phyloP scores from a whole-genome alignment of 805 yeast species.

The Ogataea salicorniae region DNA sequence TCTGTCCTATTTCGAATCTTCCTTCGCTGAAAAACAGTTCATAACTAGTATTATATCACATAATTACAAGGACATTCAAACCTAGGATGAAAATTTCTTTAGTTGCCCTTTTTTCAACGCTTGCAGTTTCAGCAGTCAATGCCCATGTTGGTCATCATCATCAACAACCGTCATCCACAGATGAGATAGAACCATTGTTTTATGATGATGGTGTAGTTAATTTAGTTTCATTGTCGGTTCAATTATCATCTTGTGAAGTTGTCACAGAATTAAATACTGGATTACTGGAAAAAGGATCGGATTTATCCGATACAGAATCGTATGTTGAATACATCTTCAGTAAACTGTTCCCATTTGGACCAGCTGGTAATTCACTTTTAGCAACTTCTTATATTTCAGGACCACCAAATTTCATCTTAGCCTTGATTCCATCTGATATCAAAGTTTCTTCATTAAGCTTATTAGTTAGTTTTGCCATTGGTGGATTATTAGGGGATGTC shows the following conservation, averaged over 20 bases:
- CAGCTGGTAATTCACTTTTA: slow-evolving; percentile 56
- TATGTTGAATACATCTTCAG: slow-evolving; percentile 37
- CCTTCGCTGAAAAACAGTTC: too few relatives aligned
- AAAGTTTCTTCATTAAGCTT: slow-evolving; percentile 45
- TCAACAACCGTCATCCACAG: not conserved
- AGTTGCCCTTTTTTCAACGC: not conserved
- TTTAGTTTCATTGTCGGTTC: slow-evolving; percentile 29
- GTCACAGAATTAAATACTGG: slow-evolving; percentile 34
- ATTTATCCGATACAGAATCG: slow-evolving; percentile 11
- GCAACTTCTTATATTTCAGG: slow-evolving; percentile 64
- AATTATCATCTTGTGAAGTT: slow-evolving; percentile 29
- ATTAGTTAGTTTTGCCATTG: slow-evolving; percentile 68
- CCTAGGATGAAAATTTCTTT: not conserved
- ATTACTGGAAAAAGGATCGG: slow-evolving; percentile 1
- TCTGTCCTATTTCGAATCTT: too few relatives aligned
- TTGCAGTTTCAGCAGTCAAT: not conserved
- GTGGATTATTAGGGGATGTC: slow-evolving; percentile 72
- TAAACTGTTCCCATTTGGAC: slow-evolving; percentile 45
- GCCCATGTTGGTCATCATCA: not conserved
- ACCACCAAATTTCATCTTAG: slow-evolving; percentile 55
- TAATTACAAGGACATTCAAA: not conserved
- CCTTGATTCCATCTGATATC: slow-evolving; percentile 52
- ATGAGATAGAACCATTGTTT: slow-evolving; percentile 9
- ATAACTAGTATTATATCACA: not conserved
- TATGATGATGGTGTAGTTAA: slow-evolving; percentile 41